Evolutionary conservation across 2,329 filamentous ascomycete species (phyloP).

Genomic region (Myriosclerotinia scirpicola): DNA sequence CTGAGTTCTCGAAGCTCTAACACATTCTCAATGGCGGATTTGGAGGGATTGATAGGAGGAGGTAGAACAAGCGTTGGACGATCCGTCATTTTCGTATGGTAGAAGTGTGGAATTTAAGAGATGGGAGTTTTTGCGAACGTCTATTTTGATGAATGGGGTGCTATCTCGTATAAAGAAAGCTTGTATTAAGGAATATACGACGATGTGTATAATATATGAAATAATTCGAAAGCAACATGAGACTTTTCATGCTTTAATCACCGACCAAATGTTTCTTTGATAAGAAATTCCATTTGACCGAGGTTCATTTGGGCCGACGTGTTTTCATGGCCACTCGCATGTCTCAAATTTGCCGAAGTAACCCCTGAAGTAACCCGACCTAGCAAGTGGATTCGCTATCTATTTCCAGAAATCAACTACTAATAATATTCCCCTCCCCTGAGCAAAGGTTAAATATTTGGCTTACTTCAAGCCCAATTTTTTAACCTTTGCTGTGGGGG

Average conservation of each 20-base stretch:
- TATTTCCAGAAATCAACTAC: background rate
- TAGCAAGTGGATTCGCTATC: background rate
- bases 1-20: slow-evolving; percentile 80
- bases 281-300: slow-evolving; percentile 9
- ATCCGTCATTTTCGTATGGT: slow-evolving; percentile 35
- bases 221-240: background rate
- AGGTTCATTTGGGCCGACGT: slow-evolving; percentile 5
- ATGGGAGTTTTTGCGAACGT: background rate
- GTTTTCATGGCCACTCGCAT: background rate
- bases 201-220: background rate
- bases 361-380: background rate
- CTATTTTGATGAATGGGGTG: background rate
- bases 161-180: background rate
- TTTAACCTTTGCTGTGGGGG: too few species aligned
- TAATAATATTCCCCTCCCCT: too few species aligned
- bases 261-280: slow-evolving; percentile 3
- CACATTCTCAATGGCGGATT: slow-evolving; percentile 83
- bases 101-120: background rate
- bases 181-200: background rate
- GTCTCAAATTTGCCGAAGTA: slow-evolving; percentile 4
- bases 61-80: slow-evolving; percentile 68
- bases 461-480: too few species aligned
- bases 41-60: slow-evolving; percentile 68
- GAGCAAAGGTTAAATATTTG: too few species aligned
- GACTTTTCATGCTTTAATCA: background rate